Percentiles rank a stretch among this genome's conserved stretches.
phyloP scores from a whole-genome alignment of 768 basidiomycete species.

The Leccinum aurantiacum region DNA sequence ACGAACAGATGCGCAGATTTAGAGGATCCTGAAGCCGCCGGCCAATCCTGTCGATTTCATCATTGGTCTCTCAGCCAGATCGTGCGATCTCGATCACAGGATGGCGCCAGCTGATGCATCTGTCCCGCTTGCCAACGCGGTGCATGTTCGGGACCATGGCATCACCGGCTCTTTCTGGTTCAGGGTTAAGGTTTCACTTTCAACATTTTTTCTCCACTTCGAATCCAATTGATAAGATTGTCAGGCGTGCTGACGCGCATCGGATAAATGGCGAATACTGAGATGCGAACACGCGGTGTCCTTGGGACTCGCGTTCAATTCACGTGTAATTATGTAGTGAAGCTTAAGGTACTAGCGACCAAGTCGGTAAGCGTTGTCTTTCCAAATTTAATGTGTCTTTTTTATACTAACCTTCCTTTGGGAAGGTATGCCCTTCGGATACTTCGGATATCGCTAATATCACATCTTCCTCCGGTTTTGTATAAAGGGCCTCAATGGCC shows the following conservation, averaged over 20 bases:
- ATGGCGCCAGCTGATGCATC: slow-evolving; percentile 6
- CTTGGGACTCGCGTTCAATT: slow-evolving; percentile 19
- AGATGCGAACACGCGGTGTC: slow-evolving; percentile 28
- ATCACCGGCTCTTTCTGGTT: slow-evolving; percentile 10
- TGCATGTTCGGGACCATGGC: slow-evolving; percentile 1
- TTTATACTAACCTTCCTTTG: slow-evolving; percentile 25
- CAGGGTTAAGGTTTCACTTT: slow-evolving; percentile 21
- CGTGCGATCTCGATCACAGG: slow-evolving; percentile 20
- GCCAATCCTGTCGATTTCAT: slow-evolving; percentile 24
- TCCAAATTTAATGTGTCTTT: slow-evolving; percentile 27
- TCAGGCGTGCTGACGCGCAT: not conserved
- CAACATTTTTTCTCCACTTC: not conserved
- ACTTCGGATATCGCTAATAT: slow-evolving; percentile 22
- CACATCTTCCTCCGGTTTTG: slow-evolving; percentile 21
- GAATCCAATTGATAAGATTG: slow-evolving; percentile 7
- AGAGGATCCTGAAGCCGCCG: slow-evolving; percentile 10
- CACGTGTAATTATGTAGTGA: slow-evolving; percentile 34
- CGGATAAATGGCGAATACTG: slow-evolving; percentile 23
- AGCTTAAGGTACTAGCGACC: slow-evolving; percentile 29
- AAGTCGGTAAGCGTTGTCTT: slow-evolving; percentile 27
- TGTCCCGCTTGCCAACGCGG: slow-evolving; percentile 4
- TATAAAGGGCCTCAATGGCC: slow-evolving; percentile 27
- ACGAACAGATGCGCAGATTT: slow-evolving; percentile 13
- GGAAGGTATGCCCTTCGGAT: slow-evolving; percentile 20
- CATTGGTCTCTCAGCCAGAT: slow-evolving; percentile 19